Evolutionary conservation across 169 alveolate species (phyloP).

Genomic region (Cyclospora cayetanensis): DNA sequence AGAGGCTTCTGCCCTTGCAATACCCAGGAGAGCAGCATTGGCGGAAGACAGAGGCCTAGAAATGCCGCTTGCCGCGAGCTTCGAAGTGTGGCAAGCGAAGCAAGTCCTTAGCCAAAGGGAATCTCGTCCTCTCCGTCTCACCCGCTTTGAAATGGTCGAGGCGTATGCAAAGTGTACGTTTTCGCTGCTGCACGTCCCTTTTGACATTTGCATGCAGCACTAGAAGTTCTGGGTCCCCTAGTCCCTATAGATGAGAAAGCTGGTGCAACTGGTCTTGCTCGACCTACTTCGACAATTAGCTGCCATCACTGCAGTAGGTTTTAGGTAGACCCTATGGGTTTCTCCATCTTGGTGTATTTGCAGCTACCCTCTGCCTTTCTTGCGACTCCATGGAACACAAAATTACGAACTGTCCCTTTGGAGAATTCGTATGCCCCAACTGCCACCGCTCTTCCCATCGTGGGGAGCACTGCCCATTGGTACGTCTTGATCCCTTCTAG

Average conservation of each 20-base stretch:
- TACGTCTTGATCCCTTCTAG: background rate
- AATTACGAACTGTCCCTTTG: slow-evolving; percentile 81
- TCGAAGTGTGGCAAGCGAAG: slow-evolving; percentile 59
- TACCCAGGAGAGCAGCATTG: background rate
- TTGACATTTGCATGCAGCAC: no score
- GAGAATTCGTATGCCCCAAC: slow-evolving; percentile 82
- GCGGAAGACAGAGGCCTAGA: background rate
- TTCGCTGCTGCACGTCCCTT: background rate
- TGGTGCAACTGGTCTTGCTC: no score
- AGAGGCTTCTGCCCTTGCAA: background rate
- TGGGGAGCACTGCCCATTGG: slow-evolving; percentile 76
- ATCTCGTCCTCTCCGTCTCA: slow-evolving; percentile 64
- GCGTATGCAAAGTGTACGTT: slow-evolving; percentile 69
- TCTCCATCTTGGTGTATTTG: no score
- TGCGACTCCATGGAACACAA: slow-evolving; percentile 81
- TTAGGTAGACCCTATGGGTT: no score
- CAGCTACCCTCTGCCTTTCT: slow-evolving; percentile 77
- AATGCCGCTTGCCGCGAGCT: background rate
- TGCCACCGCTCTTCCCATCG: slow-evolving; percentile 81
- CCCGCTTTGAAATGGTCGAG: slow-evolving; percentile 70
- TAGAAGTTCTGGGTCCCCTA: no score
- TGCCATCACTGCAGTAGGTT: no score
- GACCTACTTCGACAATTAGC: no score
- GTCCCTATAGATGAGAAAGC: no score
- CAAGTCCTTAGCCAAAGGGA: slow-evolving; percentile 63